A percentile compares a stretch with the other conserved stretches of the same genome.
Conservation (phyloP, 1,284 basidiomycete species). For the Irpex sp. region DNA sequence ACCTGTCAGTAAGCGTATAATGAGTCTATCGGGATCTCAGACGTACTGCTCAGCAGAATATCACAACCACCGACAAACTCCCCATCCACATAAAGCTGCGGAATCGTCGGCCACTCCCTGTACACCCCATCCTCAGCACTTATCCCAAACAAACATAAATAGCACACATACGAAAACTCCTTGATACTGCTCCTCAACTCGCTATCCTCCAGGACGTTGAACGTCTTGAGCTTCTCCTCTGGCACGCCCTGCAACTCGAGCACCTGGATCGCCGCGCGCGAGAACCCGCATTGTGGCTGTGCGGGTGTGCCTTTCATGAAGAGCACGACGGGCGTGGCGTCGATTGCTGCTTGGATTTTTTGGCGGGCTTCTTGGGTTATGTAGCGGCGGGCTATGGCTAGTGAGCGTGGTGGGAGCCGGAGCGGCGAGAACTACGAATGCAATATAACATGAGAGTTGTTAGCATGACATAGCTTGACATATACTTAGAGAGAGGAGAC, state of each 20-base stretch:
- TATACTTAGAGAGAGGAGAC: neutral
- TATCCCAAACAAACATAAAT: neutral
- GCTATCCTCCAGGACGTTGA: constrained; percentile 86
- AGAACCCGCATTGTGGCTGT: constrained; percentile 84
- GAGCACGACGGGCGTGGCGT: constrained; percentile 74
- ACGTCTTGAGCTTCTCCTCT: constrained; percentile 78
- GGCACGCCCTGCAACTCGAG: constrained; percentile 87
- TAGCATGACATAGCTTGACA: too few species aligned
- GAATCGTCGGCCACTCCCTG: constrained; percentile 97
- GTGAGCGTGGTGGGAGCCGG: constrained; percentile 15
- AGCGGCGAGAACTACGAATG: constrained; percentile 7
- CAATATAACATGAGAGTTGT: too few species aligned
- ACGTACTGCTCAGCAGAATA: constrained; percentile 88
- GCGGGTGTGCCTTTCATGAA: constrained; percentile 92
- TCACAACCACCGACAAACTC: constrained; percentile 98
- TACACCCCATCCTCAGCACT: constrained; percentile 26
- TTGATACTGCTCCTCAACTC: constrained; percentile 88
- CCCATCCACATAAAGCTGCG: constrained; percentile 92
- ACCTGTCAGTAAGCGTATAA: neutral
- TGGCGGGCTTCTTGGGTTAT: constrained; percentile 42
- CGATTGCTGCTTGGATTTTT: constrained; percentile 59
- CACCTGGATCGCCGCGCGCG: constrained; percentile 89
- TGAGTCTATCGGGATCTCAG: neutral
- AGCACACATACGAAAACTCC: constrained; percentile 81
- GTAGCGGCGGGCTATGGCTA: constrained; percentile 32